phyloP scores from a whole-genome alignment of 2,329 filamentous ascomycete species.

The Penicillium sp. region DNA sequence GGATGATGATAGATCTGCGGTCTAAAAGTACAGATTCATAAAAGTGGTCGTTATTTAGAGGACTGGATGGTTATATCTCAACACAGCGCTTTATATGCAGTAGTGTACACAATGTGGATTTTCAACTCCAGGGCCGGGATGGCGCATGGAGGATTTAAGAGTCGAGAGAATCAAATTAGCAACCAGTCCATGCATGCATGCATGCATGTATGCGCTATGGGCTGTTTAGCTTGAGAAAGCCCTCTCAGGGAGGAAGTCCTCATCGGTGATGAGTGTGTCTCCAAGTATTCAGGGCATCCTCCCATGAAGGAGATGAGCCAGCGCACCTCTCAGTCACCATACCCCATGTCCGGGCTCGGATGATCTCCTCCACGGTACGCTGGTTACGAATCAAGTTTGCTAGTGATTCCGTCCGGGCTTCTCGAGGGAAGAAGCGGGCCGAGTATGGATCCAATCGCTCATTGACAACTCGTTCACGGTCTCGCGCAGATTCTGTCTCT shows the following conservation, averaged over 20 bases:
- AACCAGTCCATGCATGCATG: conserved; percentile 16
- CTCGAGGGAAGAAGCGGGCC: conserved; percentile 74
- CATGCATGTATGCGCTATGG: conserved; percentile 6
- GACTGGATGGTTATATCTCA: background rate
- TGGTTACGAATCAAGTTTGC: conserved; percentile 71
- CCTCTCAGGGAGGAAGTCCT: background rate
- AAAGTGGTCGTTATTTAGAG: background rate
- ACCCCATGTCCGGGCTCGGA: conserved; percentile 81
- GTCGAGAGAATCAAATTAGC: conserved; percentile 7
- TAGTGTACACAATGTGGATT: conserved; percentile 17
- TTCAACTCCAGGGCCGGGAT: background rate
- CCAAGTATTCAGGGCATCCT: conserved; percentile 71
- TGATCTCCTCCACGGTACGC: conserved; percentile 77
- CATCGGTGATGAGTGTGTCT: conserved; percentile 46
- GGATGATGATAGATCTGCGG: too few species aligned
- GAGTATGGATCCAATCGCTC: conserved; percentile 94
- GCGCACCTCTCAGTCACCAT: conserved; percentile 77
- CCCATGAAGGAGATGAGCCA: conserved; percentile 64
- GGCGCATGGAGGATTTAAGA: background rate
- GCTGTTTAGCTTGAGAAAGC: background rate
- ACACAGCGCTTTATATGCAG: conserved; percentile 17
- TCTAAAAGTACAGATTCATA: background rate
- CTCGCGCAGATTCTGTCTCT: conserved; percentile 71
- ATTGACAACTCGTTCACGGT: conserved; percentile 77
- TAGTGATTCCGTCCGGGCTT: conserved; percentile 80